Conservation (phyloP, 1,284 basidiomycete genomes). For the Kalmanozyma brasiliensis region DNA sequence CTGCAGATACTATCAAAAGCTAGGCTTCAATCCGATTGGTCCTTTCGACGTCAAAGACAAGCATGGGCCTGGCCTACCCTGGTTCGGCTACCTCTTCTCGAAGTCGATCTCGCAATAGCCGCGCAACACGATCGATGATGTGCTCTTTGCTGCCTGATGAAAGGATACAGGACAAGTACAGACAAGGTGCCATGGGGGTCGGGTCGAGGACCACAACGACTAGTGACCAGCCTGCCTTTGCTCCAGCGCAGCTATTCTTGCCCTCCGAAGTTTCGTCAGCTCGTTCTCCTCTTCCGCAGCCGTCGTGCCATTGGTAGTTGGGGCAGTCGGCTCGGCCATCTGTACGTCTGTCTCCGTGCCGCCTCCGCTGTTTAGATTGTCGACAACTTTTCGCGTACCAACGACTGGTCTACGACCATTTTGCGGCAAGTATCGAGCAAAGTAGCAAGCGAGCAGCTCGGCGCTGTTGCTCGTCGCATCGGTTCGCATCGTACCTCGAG, state of each 20-base stretch:
- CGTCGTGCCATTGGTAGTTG: no score
- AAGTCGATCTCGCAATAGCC: slow-evolving; percentile 6
- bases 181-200: neutral
- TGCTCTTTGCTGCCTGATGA: no score
- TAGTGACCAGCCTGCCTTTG: slow-evolving; percentile 8
- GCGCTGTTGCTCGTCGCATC: slow-evolving; percentile 48
- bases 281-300: slow-evolving; percentile 11
- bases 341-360: neutral
- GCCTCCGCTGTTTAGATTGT: neutral
- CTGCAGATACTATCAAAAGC: slow-evolving; percentile 37
- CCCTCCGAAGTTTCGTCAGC: slow-evolving; percentile 20
- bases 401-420: slow-evolving; percentile 2
- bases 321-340: neutral
- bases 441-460: slow-evolving; percentile 56
- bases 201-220: neutral
- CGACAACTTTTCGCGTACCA: neutral
- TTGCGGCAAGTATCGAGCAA: slow-evolving; percentile 31
- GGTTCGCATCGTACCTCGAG: slow-evolving; percentile 30
- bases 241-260: slow-evolving; percentile 35
- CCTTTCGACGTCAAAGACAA: slow-evolving; percentile 42
- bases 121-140: neutral
- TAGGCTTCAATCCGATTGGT: slow-evolving; percentile 28
- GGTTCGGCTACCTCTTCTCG: slow-evolving; percentile 39
- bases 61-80: slow-evolving; percentile 29
- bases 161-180: neutral